These are phyloP conservation scores for Phaeosphaeria sp. DNA, from an alignment of 2,329 filamentous ascomycete species.

Conservation along the genomic window DNA sequence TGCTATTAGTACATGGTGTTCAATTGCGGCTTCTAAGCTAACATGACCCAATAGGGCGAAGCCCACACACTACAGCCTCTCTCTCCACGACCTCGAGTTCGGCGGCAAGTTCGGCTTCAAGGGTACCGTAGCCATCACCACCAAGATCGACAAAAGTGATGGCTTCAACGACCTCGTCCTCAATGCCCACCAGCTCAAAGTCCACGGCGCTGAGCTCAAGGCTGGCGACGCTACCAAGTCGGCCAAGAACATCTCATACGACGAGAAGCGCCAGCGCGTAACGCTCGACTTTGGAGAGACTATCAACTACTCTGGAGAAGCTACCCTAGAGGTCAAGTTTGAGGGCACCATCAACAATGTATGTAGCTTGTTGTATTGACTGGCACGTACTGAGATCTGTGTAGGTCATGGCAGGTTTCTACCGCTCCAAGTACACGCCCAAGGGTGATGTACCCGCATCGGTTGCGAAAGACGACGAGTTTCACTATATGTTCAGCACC, in stretches of 20 bases:
- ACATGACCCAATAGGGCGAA: slow-evolving; percentile 65
- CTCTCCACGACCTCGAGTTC: slow-evolving; percentile 78
- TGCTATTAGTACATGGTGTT: not conserved
- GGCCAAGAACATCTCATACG: slow-evolving; percentile 75
- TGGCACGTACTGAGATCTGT: not conserved
- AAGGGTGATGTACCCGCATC: slow-evolving; percentile 73
- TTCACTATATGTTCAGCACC: slow-evolving; percentile 81
- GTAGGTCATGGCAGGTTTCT: slow-evolving; percentile 83
- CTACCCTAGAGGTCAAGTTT: slow-evolving; percentile 73
- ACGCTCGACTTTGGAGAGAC: slow-evolving; percentile 78
- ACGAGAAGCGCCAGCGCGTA: slow-evolving; percentile 82
- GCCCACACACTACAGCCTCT: slow-evolving; percentile 85
- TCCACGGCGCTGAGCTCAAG: slow-evolving; percentile 70
- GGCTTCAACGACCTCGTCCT: slow-evolving; percentile 76
- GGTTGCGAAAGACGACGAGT: slow-evolving; percentile 74
- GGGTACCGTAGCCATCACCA: slow-evolving; percentile 82
- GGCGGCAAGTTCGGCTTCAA: slow-evolving; percentile 80
- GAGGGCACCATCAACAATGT: slow-evolving; percentile 84
- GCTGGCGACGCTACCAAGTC: slow-evolving; percentile 64
- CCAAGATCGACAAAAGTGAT: slow-evolving; percentile 70
- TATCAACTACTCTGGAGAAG: slow-evolving; percentile 71
- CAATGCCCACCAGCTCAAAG: slow-evolving; percentile 84
- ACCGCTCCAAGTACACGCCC: slow-evolving; percentile 92
- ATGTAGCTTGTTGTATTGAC: slow-evolving; percentile 4
- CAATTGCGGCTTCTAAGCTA: not conserved